These are phyloP conservation scores for Sutorius australiensis DNA, from an alignment of 768 basidiomycete species.

Conservation along the genomic window DNA sequence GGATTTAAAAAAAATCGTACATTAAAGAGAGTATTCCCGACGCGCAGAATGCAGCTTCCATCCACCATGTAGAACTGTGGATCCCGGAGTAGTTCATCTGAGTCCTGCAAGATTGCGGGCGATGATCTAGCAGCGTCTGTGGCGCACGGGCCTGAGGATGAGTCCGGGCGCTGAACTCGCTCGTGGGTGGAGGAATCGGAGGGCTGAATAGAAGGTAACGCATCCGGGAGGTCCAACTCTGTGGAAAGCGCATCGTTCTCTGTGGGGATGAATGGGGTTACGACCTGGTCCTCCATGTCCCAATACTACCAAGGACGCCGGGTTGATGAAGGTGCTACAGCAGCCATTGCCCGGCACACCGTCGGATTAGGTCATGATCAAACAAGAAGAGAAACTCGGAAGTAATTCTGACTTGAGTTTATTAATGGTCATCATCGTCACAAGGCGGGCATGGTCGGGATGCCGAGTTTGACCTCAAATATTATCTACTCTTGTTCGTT, in stretches of 20 bases:
- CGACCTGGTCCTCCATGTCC: constrained; percentile 16
- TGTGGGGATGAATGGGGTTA: constrained; percentile 20
- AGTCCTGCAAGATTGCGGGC: constrained; percentile 6
- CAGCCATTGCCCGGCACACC: too few species aligned
- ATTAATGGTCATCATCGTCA: not conserved
- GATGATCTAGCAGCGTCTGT: not conserved
- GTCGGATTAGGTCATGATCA: constrained; percentile 4
- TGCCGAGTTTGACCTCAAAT: not conserved
- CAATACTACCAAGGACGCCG: not conserved
- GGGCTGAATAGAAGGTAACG: constrained; percentile 2
- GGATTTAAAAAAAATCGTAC: constrained; percentile 36
- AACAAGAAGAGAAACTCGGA: not conserved
- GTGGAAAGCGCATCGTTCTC: constrained; percentile 14
- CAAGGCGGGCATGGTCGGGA: not conserved
- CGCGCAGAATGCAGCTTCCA: constrained; percentile 63
- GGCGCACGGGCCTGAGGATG: constrained; percentile 1
- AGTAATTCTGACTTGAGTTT: not conserved
- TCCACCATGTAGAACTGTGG: constrained; percentile 60
- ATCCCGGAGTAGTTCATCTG: constrained; percentile 35
- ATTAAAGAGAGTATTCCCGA: constrained; percentile 66
- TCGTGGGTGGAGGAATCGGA: constrained; percentile 9
- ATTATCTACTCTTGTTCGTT: not conserved
- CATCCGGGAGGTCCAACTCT: not conserved
- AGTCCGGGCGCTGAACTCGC: constrained; percentile 7
- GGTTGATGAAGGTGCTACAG: not conserved